These are phyloP conservation scores for Populus hybrid DNA, from an alignment of 441 rosid species.

Conservation along the genomic window DNA sequence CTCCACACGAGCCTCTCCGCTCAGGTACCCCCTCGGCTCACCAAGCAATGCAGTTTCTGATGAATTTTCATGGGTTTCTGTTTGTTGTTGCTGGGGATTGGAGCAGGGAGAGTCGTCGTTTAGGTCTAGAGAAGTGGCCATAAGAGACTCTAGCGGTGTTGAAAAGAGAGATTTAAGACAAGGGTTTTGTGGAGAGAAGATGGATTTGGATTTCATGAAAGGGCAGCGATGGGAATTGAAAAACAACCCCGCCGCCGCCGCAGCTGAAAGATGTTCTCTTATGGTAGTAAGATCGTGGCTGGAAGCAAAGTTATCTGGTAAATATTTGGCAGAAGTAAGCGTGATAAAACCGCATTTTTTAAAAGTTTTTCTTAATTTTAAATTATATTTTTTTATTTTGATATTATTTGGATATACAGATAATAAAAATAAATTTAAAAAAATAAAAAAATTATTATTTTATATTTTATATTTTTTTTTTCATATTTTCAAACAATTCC, in stretches of 20 bases:
- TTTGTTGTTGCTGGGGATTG: constrained; percentile 15
- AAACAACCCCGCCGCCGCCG: constrained; percentile 51
- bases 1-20: constrained; percentile 43
- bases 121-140: constrained; percentile 27
- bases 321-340: too few species aligned
- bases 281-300: background rate
- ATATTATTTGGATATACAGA: too few species aligned
- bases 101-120: constrained; percentile 41
- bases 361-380: too few species aligned
- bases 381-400: too few species aligned
- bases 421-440: too few species aligned
- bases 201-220: constrained; percentile 35
- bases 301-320: background rate
- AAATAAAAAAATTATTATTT: too few species aligned
- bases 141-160: constrained; percentile 2
- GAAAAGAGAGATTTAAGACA: constrained; percentile 9
- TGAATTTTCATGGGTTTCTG: constrained; percentile 1
- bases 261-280: background rate
- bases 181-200: background rate
- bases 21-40: constrained; percentile 30
- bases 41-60: constrained; percentile 17
- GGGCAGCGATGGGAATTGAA: constrained; percentile 26
- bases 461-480: too few species aligned
- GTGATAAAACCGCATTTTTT: too few species aligned
- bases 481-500: too few species aligned